These are phyloP conservation scores for Drechmeria coniospora DNA, from an alignment of 2,329 filamentous ascomycete species.

Conservation along the genomic window DNA sequence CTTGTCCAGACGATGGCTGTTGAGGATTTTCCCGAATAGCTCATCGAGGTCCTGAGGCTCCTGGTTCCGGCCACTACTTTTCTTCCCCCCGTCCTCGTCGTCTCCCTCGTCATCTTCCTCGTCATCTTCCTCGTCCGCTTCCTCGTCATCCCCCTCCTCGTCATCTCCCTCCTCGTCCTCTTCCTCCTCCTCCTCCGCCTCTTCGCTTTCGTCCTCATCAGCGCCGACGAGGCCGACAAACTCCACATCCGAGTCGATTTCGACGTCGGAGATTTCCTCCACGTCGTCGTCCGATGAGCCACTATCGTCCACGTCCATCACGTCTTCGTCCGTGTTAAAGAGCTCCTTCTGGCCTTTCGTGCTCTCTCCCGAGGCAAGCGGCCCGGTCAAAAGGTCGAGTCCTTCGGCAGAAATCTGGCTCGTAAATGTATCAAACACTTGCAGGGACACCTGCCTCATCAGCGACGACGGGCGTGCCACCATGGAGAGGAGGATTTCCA, in stretches of 20 bases:
- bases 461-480: slow-evolving; percentile 72
- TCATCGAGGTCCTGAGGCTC: slow-evolving; percentile 45
- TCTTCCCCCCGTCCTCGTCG: slow-evolving; percentile 23
- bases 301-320: slow-evolving; percentile 34
- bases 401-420: slow-evolving; percentile 58
- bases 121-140: slow-evolving; percentile 25
- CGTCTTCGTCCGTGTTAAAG: slow-evolving; percentile 55
- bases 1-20: slow-evolving; percentile 50
- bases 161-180: no score
- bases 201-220: slow-evolving; percentile 23
- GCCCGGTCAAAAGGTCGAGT: slow-evolving; percentile 48
- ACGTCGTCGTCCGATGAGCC: slow-evolving; percentile 26
- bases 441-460: slow-evolving; percentile 72
- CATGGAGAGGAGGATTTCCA: slow-evolving; percentile 84
- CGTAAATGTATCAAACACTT: slow-evolving; percentile 76
- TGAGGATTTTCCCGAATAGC: slow-evolving; percentile 62
- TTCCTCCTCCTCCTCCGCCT: slow-evolving; percentile 29
- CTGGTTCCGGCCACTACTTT: no score
- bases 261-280: slow-evolving; percentile 27
- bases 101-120: slow-evolving; percentile 24
- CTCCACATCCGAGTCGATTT: slow-evolving; percentile 32
- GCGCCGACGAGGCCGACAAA: slow-evolving; percentile 28
- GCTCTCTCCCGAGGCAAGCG: slow-evolving; percentile 67
- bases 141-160: slow-evolving; percentile 29
- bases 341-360: slow-evolving; percentile 71